These are phyloP conservation scores for Mycogone perniciosa DNA, from an alignment of 2,329 filamentous ascomycete species.

Conservation along the genomic window DNA sequence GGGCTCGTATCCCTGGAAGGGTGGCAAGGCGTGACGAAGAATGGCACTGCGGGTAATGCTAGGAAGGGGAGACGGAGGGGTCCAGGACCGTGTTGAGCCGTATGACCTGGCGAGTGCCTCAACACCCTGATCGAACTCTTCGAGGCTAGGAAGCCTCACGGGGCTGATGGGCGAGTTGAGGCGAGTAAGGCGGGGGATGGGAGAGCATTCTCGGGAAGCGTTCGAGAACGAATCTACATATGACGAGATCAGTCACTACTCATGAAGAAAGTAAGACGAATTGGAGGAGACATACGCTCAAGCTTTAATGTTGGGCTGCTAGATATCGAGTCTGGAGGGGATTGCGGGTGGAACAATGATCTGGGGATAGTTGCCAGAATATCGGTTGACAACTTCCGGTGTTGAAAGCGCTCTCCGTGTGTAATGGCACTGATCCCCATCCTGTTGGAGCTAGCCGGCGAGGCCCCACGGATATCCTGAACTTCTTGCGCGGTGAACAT, in stretches of 20 bases:
- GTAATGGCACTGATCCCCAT: slow-evolving; percentile 19
- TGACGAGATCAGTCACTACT: slow-evolving; percentile 7
- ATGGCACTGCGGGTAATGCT: slow-evolving; percentile 18
- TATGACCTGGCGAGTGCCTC: slow-evolving; percentile 28
- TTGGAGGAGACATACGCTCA: slow-evolving; percentile 21
- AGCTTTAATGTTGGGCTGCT: slow-evolving; percentile 29
- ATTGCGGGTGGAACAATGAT: slow-evolving; percentile 20
- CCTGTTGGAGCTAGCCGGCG: slow-evolving; percentile 13
- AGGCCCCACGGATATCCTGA: slow-evolving; percentile 13
- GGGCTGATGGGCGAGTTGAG: slow-evolving; percentile 13
- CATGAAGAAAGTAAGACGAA: not conserved
- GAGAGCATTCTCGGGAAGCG: slow-evolving; percentile 20
- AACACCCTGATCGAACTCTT: slow-evolving; percentile 34
- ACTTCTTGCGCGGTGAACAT: slow-evolving; percentile 11
- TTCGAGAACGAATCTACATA: slow-evolving; percentile 18
- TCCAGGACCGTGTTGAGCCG: slow-evolving; percentile 23
- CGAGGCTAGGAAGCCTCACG: slow-evolving; percentile 29
- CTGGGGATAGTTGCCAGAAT: slow-evolving; percentile 16
- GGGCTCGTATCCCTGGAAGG: slow-evolving; percentile 15
- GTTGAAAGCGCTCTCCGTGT: slow-evolving; percentile 14
- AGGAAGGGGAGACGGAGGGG: slow-evolving; percentile 24
- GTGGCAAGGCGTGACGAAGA: slow-evolving; percentile 20
- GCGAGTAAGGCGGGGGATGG: slow-evolving; percentile 19
- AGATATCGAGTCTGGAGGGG: slow-evolving; percentile 27
- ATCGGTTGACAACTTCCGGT: slow-evolving; percentile 19